Conservation (phyloP, 2,329 filamentous ascomycete species). For the Microsporum canis region DNA sequence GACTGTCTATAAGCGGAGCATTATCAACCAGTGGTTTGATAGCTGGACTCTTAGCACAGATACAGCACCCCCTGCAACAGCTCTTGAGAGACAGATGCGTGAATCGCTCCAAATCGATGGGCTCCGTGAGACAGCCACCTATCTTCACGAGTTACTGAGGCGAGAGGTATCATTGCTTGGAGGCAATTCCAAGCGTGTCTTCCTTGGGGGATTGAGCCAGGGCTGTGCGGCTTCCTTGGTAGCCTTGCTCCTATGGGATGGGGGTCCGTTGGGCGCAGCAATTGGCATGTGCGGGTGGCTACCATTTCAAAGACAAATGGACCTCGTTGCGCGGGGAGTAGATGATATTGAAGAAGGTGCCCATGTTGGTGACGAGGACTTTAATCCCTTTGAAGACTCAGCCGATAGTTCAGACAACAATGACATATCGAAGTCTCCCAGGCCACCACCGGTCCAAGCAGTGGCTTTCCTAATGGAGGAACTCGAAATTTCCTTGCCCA, state of each 20-base stretch:
- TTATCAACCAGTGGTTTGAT: slow-evolving; percentile 45
- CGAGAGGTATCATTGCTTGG: not conserved
- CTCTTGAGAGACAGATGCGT: not conserved
- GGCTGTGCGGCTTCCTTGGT: slow-evolving; percentile 41
- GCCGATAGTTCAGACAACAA: not conserved
- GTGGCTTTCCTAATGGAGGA: not conserved
- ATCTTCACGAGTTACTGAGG: not conserved
- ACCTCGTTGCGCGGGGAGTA: not conserved
- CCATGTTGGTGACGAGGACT: not conserved
- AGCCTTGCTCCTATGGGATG: slow-evolving; percentile 25
- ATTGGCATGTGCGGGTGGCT: slow-evolving; percentile 41
- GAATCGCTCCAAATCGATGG: not conserved
- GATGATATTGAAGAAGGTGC: not conserved
- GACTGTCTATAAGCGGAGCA: slow-evolving; percentile 30
- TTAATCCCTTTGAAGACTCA: not conserved
- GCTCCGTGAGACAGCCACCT: not conserved
- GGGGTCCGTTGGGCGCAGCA: slow-evolving; percentile 29
- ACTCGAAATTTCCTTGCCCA: not conserved
- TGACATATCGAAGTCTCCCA: not conserved
- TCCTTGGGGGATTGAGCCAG: slow-evolving; percentile 45
- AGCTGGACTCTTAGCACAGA: slow-evolving; percentile 35
- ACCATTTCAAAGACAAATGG: slow-evolving; percentile 24
- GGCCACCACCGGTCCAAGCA: not conserved
- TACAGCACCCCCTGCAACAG: slow-evolving; percentile 27
- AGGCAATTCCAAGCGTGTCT: slow-evolving; percentile 28